These are phyloP conservation scores for Hericium alpestre DNA, from an alignment of 768 basidiomycete genomes.

Conservation along the genomic window DNA sequence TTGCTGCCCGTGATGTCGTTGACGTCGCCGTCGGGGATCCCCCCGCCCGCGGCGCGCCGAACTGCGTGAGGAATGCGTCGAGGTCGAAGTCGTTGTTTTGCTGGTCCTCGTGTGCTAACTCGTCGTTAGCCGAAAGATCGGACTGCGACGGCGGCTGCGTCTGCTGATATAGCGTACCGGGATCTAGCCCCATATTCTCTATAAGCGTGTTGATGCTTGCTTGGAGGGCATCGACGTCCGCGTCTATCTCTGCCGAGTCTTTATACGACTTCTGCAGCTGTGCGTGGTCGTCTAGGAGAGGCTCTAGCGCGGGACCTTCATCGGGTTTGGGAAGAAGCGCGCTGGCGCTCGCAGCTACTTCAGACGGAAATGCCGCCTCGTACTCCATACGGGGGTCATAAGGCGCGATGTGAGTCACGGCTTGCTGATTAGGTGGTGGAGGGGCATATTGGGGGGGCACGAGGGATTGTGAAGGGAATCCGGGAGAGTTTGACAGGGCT, in stretches of 20 bases:
- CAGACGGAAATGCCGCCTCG: neutral
- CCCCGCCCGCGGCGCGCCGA: conserved; percentile 21
- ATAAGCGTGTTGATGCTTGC: conserved; percentile 63
- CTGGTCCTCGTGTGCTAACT: conserved; percentile 2
- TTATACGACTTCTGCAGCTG: conserved; percentile 48
- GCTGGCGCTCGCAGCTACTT: neutral
- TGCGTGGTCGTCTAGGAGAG: conserved; percentile 26
- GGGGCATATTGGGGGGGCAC: neutral
- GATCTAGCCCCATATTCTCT: conserved; percentile 57
- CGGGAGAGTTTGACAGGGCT: conserved; percentile 9
- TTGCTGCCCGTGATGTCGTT: conserved; percentile 4
- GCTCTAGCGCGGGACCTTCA: conserved; percentile 20
- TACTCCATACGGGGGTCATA: neutral
- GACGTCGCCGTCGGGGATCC: conserved; percentile 19
- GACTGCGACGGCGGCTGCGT: neutral
- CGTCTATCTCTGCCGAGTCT: conserved; percentile 52
- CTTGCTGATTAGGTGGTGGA: neutral
- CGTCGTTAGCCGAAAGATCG: conserved; percentile 23
- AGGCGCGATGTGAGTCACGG: neutral
- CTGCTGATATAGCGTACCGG: conserved; percentile 20
- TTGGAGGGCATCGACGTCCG: conserved; percentile 63
- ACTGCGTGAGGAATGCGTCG: conserved; percentile 19
- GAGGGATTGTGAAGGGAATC: neutral
- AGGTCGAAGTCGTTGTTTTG: conserved; percentile 9
- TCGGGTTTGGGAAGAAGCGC: conserved; percentile 22